Base-by-base conservation (phyloP, 306 rosid genomes). In the Cucumis melo region DNA sequence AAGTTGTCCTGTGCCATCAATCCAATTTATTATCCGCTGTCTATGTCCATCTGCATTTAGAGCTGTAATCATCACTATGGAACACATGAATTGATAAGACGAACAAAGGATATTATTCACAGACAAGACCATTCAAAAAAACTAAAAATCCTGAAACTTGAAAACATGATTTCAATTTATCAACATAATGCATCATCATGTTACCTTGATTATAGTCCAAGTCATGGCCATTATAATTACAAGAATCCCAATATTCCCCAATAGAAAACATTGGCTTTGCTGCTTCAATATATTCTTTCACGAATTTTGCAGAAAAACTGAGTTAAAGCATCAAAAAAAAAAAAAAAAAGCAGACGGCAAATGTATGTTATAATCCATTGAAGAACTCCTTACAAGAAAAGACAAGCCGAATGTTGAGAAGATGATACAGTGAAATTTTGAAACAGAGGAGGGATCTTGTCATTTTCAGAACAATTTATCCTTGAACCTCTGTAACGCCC, bases 171-270 rank as follows among this genome's bases (percentile, higher is more conserved):
- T 34, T 10, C 46, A 63, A 29, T 34, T 63, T 6, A 32, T 63
- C 46, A 32, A 34, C 46, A 16, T 44, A 77, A 53, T 51, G 29
- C 3, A 38, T 58, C 17, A 17, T 56, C 44, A 41, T 10, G 13
- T 62, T 84, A 91, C 98, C 98, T 87, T 94, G 97, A 84, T 94
- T 91, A 80, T 87, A 86, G 84, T 90, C 98, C 85, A 94, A 85
- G 54, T n/a, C 76, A 74, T 79, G 70, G 75, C 86, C 90, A 57
- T 63, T 80, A 78, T 94, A 94, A 82, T 84, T 91, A 89, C 97
- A 94, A 77, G 96, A 82, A 89, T 91, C 95, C 95, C 97, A 94
- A 68, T 75, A 88, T 67, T 94, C 98, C 76, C 98, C 98, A 42
- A 91, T 90, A 80, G 87, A 81, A 84, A 91, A 91, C 68, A 88